Conservation (phyloP, 441 rosid species). For the Populus hybrid region DNA sequence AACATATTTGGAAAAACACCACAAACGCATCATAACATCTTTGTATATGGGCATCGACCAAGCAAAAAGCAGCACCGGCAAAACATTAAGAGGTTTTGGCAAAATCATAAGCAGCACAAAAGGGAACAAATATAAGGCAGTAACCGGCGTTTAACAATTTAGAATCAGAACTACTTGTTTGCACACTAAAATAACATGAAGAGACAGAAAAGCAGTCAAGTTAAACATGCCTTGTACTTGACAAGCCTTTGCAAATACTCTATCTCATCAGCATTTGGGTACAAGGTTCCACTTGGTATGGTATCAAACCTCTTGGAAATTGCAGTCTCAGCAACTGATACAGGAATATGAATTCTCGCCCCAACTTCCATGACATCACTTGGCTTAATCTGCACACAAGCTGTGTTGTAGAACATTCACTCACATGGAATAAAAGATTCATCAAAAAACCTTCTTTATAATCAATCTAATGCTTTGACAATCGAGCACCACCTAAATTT, state of each 20-base stretch:
- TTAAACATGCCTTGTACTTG: conserved; percentile 61
- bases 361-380: conserved; percentile 68
- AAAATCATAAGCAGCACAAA: too few relatives aligned
- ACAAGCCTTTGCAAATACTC: conserved; percentile 84
- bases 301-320: conserved; percentile 74
- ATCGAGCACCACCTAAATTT: too few relatives aligned
- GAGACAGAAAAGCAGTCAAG: conserved; percentile 8
- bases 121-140: too few relatives aligned
- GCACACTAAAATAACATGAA: background rate
- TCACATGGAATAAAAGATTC: conserved; percentile 6
- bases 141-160: too few relatives aligned
- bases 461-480: too few relatives aligned
- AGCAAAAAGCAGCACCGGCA: background rate
- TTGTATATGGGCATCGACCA: background rate
- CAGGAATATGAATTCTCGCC: conserved; percentile 58
- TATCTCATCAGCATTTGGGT: conserved; percentile 94
- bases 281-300: conserved; percentile 84
- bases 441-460: too few relatives aligned
- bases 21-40: background rate
- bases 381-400: conserved; percentile 59
- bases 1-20: background rate
- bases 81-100: background rate
- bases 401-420: conserved; percentile 37
- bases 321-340: conserved; percentile 66
- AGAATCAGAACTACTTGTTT: too few relatives aligned